A percentile compares a stretch with the other conserved stretches of the same genome.
phyloP scores from a whole-genome alignment of 495 filamentous ascomycete species.

The Tuber indicum region DNA sequence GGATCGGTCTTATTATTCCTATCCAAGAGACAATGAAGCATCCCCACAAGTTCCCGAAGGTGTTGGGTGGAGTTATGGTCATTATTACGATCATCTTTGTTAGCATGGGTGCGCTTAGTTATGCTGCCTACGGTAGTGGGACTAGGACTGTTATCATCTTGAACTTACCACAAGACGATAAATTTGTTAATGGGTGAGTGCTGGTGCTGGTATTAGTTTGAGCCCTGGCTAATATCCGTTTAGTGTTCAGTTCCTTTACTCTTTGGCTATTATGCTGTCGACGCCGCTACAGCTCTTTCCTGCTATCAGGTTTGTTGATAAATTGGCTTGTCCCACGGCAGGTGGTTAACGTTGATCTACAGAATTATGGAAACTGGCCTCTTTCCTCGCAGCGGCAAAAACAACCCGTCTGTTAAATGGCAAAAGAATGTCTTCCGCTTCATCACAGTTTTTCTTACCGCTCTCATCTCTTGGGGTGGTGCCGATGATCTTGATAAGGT shows the following conservation, averaged over 20 bases:
- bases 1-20: conserved; percentile 95
- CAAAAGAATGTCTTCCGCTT: conserved; percentile 96
- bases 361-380: conserved; percentile 58
- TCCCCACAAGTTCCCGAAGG: conserved; percentile 76
- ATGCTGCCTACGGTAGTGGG: conserved; percentile 88
- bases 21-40: conserved; percentile 95
- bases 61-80: conserved; percentile 84
- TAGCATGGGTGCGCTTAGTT: conserved; percentile 83
- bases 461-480: conserved; percentile 81
- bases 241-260: conserved; percentile 85
- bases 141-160: conserved; percentile 94
- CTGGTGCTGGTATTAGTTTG: conserved; percentile 7
- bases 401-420: conserved; percentile 95
- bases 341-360: conserved; percentile 43
- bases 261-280: conserved; percentile 82
- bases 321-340: conserved; percentile 52
- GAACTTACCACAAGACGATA: conserved; percentile 92
- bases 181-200: conserved; percentile 70
- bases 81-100: conserved; percentile 87
- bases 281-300: conserved; percentile 96
- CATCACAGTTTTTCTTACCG: conserved; percentile 77
- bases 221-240: background rate
- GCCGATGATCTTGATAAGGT: conserved; percentile 84
- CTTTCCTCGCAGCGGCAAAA: conserved; percentile 81
- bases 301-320: conserved; percentile 55